Conservation (phyloP, 306 rosid species). For the Inga oerstediana region DNA sequence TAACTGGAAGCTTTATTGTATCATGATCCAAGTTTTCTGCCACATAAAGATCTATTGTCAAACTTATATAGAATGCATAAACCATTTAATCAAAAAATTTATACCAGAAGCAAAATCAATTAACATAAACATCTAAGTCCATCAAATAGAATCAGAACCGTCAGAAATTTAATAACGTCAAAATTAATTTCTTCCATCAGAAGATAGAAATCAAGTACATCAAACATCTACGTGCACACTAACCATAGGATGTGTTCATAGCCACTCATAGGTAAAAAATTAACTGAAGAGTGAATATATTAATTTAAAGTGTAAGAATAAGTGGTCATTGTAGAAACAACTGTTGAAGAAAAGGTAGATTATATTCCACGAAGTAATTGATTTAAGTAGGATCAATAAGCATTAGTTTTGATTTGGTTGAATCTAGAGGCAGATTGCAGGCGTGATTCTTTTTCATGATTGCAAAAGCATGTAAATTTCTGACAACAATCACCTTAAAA, state of each 20-base stretch:
- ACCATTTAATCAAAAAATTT: slow-evolving; percentile 33
- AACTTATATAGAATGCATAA: slow-evolving; percentile 21
- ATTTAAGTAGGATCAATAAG: background rate
- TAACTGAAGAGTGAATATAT: background rate
- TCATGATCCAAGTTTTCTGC: slow-evolving; percentile 54
- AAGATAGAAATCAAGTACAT: slow-evolving; percentile 1
- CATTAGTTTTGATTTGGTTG: background rate
- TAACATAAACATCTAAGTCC: slow-evolving; percentile 18
- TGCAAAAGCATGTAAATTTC: background rate
- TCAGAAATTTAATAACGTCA: background rate
- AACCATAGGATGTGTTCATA: background rate
- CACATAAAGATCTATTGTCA: slow-evolving; percentile 38
- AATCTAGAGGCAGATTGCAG: background rate
- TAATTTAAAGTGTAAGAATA: background rate
- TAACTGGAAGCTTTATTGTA: slow-evolving; percentile 59
- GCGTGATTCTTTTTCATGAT: background rate
- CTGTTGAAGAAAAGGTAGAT: background rate
- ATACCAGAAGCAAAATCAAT: slow-evolving; percentile 11
- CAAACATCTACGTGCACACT: background rate
- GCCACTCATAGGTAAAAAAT: background rate
- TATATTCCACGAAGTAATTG: background rate
- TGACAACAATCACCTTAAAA: background rate
- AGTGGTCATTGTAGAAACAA: background rate
- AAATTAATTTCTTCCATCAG: background rate
- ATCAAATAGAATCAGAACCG: slow-evolving; percentile 24